Evolutionary conservation across 176 grass and related monocot genomes (phyloP), one percentile per base, ranked within the genome.

Genomic region (Carex kokanica): DNA sequence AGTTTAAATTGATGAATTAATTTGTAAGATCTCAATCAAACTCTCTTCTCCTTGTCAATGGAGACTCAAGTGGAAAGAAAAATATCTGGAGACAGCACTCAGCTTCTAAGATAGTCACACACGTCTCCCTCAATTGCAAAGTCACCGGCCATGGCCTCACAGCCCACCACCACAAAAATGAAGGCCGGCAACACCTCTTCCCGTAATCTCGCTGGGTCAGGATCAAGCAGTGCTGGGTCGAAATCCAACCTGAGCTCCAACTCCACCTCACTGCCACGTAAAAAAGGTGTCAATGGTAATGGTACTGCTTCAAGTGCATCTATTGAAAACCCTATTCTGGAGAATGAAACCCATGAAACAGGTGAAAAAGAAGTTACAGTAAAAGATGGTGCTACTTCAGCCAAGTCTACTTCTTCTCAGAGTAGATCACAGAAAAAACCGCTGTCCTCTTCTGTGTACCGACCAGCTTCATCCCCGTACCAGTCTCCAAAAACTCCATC

Each of bases 51-150:
- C 60, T 29, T 55, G 14, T 54, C 20, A 82, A 82, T 82, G 60
- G 80, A 82, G 60, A 60, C 34, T 63, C 57, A 40, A n/a, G 17
- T 80, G 57, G 78, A 80, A 80, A 64, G 58, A 60, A 81, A 81
- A 63, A 60, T 63, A 64, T 81, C 79, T 6, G 36, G 47, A 0
- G 59, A 64, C 18, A 6, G 36, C 2, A 6, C 10, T 15, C 40
- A 82, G 62, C 62, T 52, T 17, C 80, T 82, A 23, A 82, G 23
- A 51, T 53, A 52, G 45, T 29, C 79, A 64, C 79, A 21, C 43
- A 15, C 14, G 21, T 41, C 59, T n/a, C 41, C 78, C 12, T 29
- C 53, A 2, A 62, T 49, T 49, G 62, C 59, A 47, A 82, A 82
- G 43, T 82, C 79, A 64, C 21, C 38, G 6, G 38, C 13, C 40